These are phyloP conservation scores for Erysimum pusillum DNA, from an alignment of 441 rosid species.

Conservation along the genomic window DNA sequence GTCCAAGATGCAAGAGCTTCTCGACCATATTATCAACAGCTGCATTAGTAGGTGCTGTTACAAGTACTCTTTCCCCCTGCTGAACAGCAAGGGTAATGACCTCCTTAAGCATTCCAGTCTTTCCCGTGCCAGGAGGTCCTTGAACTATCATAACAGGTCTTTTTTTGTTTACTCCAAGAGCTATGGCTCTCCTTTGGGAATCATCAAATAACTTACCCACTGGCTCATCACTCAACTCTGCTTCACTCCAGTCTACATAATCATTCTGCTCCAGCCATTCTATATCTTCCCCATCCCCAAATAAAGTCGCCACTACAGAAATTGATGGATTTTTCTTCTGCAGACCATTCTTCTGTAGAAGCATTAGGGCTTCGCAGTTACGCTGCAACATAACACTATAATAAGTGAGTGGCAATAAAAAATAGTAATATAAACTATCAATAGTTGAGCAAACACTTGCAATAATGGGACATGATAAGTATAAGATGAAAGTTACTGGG, in stretches of 20 bases:
- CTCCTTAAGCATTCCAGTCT: constrained; percentile 93
- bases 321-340: constrained; percentile 84
- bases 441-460: constrained; percentile 23
- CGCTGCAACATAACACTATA: constrained; percentile 65
- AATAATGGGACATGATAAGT: not conserved
- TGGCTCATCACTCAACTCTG: constrained; percentile 60
- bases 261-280: constrained; percentile 71
- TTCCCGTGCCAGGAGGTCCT: constrained; percentile 99
- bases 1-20: constrained; percentile 73
- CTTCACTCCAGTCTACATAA: constrained; percentile 69
- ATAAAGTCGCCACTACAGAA: constrained; percentile 82
- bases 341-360: constrained; percentile 91
- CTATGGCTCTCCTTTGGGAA: constrained; percentile 75
- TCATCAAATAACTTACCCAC: constrained; percentile 62
- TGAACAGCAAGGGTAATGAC: constrained; percentile 74
- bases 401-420: constrained; percentile 27
- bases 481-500: not conserved
- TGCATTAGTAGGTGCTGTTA: constrained; percentile 97
- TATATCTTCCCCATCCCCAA: constrained; percentile 85
- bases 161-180: constrained; percentile 85
- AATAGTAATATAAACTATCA: constrained; percentile 1
- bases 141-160: constrained; percentile 78
- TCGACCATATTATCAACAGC: constrained; percentile 98
- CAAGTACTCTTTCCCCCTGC: constrained; percentile 93
- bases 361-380: constrained; percentile 96